A percentile compares a stretch with the other conserved stretches of the same genome.
Conservation (phyloP, 2,329 filamentous ascomycete species). For the Alternaria tenuissima region DNA sequence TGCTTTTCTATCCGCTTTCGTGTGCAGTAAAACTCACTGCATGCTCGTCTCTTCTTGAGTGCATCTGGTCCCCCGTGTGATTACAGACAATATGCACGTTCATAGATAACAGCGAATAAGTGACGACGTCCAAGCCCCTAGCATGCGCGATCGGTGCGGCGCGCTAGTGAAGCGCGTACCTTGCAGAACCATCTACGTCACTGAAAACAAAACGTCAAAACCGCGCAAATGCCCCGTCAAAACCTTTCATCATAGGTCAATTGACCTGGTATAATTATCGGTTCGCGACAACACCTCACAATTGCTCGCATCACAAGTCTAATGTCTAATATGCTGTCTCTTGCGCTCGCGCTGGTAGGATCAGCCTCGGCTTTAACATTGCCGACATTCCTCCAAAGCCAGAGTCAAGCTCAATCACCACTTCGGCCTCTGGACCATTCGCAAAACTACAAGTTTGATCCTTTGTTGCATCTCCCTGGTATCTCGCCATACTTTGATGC, state of each 20-base stretch:
- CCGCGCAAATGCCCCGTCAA: slow-evolving; percentile 8
- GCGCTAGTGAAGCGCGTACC: slow-evolving; percentile 10
- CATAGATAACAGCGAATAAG: not conserved
- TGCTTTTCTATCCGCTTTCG: not conserved
- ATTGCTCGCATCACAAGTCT: not conserved
- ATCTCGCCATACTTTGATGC: slow-evolving; percentile 61
- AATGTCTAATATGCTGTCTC: slow-evolving; percentile 20
- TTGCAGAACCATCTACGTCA: slow-evolving; percentile 14
- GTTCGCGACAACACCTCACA: not conserved
- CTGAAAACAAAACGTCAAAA: slow-evolving; percentile 13
- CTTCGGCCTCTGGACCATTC: slow-evolving; percentile 37
- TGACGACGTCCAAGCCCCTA: slow-evolving; percentile 10
- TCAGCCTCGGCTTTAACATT: slow-evolving; percentile 31
- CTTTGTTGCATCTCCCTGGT: slow-evolving; percentile 58
- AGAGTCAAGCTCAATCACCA: slow-evolving; percentile 16
- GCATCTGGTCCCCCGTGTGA: not conserved
- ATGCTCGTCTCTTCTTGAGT: not conserved
- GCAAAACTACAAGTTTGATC: slow-evolving; percentile 55
- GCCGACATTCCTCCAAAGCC: slow-evolving; percentile 18
- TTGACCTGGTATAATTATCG: slow-evolving; percentile 1
- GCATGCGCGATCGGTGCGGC: slow-evolving; percentile 2
- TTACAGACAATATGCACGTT: not conserved
- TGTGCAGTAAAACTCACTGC: not conserved
- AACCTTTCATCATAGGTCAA: not conserved
- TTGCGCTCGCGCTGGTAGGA: slow-evolving; percentile 28